Percentiles rank a stretch among this genome's conserved stretches.
phyloP scores from a whole-genome alignment of 1,139 yeast species.

The Entelexis paramagnoliae region DNA sequence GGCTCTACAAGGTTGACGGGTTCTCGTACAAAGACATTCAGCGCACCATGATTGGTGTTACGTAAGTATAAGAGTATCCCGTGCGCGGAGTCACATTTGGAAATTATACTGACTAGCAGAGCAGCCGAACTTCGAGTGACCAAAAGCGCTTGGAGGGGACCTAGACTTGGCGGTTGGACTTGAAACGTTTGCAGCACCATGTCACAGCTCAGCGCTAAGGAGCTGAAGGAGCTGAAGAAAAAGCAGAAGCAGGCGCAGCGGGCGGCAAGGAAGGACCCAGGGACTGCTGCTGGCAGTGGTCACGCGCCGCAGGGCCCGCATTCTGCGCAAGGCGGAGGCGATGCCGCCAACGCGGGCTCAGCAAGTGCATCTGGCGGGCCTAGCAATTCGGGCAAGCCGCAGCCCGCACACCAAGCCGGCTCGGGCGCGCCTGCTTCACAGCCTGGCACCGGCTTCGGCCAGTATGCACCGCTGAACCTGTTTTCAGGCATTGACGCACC shows the following conservation, averaged over 20 bases:
- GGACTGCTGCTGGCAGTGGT: slow-evolving; percentile 16
- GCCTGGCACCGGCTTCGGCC: slow-evolving; percentile 33
- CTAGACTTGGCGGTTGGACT: not conserved
- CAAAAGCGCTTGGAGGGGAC: not conserved
- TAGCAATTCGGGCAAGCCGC: not conserved
- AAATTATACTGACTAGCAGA: not conserved
- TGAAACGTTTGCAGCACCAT: not conserved
- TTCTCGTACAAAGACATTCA: not conserved
- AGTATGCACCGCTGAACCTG: slow-evolving; percentile 32
- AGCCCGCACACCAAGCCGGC: not conserved
- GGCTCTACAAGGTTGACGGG: not conserved
- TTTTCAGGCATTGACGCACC: slow-evolving; percentile 79
- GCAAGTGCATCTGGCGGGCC: not conserved
- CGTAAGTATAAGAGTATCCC: not conserved
- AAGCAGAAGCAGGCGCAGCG: slow-evolving; percentile 36
- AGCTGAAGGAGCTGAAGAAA: slow-evolving; percentile 80
- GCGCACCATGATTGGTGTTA: slow-evolving; percentile 5
- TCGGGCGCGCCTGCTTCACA: slow-evolving; percentile 1
- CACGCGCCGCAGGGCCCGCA: not conserved
- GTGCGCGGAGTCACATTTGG: not conserved
- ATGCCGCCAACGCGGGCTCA: not conserved
- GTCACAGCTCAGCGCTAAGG: slow-evolving; percentile 17
- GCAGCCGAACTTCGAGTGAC: not conserved
- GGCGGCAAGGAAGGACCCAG: slow-evolving; percentile 21
- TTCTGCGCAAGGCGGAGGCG: slow-evolving; percentile 1